Conservation (phyloP, 2,329 filamentous ascomycete genomes). For the Alternaria arborescens region DNA sequence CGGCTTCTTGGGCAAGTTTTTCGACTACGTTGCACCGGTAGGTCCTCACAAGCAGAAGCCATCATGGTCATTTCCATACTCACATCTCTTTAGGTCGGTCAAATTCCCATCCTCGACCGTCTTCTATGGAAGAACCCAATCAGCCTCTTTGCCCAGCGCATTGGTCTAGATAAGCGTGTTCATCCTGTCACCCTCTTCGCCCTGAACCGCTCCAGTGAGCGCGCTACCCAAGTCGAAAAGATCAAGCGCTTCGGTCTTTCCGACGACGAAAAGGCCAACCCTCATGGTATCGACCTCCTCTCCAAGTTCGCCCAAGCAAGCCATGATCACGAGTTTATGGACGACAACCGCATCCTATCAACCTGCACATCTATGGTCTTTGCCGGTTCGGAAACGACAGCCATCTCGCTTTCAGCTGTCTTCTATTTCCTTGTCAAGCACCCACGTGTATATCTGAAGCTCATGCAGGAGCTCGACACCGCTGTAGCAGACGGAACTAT, state of each 20-base stretch:
- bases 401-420: constrained; percentile 74
- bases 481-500: constrained; percentile 62
- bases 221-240: constrained; percentile 63
- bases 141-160: constrained; percentile 71
- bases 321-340: constrained; percentile 75
- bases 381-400: constrained; percentile 81
- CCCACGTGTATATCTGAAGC: constrained; percentile 62
- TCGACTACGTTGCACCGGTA: constrained; percentile 76
- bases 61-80: constrained; percentile 5
- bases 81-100: constrained; percentile 65
- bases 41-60: constrained; percentile 29
- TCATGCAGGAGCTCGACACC: constrained; percentile 70
- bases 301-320: constrained; percentile 77
- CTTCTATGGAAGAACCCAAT: constrained; percentile 79
- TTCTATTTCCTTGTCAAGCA: constrained; percentile 78
- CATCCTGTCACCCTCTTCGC: constrained; percentile 80
- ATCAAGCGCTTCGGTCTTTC: constrained; percentile 55
- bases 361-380: constrained; percentile 76
- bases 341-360: constrained; percentile 71
- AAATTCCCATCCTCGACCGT: constrained; percentile 76
- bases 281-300: constrained; percentile 65
- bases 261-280: constrained; percentile 40
- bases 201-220: constrained; percentile 70
- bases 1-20: constrained; percentile 67
- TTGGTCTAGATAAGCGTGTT: constrained; percentile 72